phyloP scores from a whole-genome alignment of 108 stramenopile genomes.

The Fragilaria crotonensis region DNA sequence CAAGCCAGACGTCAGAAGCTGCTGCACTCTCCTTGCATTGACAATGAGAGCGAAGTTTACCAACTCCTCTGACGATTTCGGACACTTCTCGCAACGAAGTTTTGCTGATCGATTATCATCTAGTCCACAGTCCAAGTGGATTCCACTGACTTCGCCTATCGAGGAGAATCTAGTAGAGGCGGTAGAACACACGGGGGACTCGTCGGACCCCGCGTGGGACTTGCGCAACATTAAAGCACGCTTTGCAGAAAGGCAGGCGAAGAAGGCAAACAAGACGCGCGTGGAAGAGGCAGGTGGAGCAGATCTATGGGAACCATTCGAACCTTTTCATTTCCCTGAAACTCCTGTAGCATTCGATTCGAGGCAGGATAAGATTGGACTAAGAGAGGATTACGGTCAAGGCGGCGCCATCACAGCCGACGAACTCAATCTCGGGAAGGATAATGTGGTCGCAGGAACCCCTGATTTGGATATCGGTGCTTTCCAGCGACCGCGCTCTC shows the following conservation, averaged over 20 bases:
- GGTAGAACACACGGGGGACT: not conserved
- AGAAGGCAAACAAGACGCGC: not conserved
- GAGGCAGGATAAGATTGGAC: too few relatives aligned
- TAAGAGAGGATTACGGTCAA: too few relatives aligned
- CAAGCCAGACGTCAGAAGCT: conserved; percentile 16
- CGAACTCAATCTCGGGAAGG: too few relatives aligned
- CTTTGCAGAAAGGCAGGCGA: conserved; percentile 2
- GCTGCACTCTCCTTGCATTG: conserved; percentile 8
- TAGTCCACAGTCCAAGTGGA: not conserved
- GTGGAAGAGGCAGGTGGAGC: not conserved
- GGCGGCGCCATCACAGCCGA: too few relatives aligned
- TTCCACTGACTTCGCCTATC: not conserved
- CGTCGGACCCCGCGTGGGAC: not conserved
- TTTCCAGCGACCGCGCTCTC: too few relatives aligned
- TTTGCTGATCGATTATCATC: not conserved
- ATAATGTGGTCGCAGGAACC: too few relatives aligned
- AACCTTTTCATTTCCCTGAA: not conserved
- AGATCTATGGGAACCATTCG: not conserved
- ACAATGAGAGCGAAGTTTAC: not conserved
- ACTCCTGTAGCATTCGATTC: too few relatives aligned
- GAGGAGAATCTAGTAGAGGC: not conserved
- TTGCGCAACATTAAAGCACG: not conserved
- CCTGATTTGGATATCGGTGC: too few relatives aligned
- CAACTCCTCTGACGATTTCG: not conserved
- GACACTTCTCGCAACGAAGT: not conserved